Conservation (phyloP, 164 flowering plant species). For the Chloranthus sessilifolius region DNA sequence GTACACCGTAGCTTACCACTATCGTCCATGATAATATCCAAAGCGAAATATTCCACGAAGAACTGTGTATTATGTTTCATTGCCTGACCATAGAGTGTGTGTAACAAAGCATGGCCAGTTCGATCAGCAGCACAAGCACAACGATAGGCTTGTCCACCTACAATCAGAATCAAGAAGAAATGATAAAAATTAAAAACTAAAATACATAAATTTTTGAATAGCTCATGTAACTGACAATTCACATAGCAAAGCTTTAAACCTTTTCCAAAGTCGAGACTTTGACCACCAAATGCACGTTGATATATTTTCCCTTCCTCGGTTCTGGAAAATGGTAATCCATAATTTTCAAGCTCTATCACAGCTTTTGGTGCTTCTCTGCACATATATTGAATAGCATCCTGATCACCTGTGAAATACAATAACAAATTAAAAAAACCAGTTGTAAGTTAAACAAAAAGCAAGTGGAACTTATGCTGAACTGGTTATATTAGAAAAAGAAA, state of each 20-base stretch:
- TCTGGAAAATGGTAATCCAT: constrained; percentile 96
- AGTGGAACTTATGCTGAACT: background rate
- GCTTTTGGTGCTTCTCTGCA: constrained; percentile 99
- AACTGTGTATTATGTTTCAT: constrained; percentile 97
- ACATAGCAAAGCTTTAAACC: constrained; percentile 37
- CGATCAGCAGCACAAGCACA: constrained; percentile 99
- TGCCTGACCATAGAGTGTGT: constrained; percentile 96
- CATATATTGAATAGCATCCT: constrained; percentile 99
- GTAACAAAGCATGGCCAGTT: constrained; percentile 95
- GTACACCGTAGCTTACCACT: constrained; percentile 52
- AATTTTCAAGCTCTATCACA: constrained; percentile 95
- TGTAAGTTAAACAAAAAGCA: background rate
- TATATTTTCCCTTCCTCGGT: constrained; percentile 97
- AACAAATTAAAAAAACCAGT: background rate
- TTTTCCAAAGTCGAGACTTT: constrained; percentile 93
- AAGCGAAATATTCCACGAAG: constrained; percentile 94
- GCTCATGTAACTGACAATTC: background rate
- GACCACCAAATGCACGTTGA: constrained; percentile 99
- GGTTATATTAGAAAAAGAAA: too few relatives aligned
- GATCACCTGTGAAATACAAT: constrained; percentile 56
- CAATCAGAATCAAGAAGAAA: constrained; percentile 12
- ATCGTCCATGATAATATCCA: constrained; percentile 83
- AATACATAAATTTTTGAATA: constrained; percentile 3
- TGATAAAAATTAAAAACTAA: constrained; percentile 5
- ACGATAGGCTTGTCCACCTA: constrained; percentile 99